Percentiles rank a stretch among this genome's conserved stretches.
Conservation (phyloP, 192 early-diverging fungal species). For the Gigaspora rosea region DNA sequence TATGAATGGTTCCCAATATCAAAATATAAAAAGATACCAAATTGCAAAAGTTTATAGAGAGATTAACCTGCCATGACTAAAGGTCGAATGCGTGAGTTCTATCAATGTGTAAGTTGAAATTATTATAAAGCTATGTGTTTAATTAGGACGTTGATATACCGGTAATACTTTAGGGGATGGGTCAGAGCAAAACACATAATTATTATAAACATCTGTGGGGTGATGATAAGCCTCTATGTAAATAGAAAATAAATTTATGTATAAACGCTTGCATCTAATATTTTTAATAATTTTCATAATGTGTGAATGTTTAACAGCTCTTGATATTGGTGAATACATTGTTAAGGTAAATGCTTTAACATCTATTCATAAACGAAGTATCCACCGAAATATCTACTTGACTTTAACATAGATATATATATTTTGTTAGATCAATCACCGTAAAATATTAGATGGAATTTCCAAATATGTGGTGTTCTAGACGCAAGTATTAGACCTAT, state of each 20-base stretch:
- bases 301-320: constrained; percentile 74
- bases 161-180: no score
- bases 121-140: no score
- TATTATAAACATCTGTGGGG: no score
- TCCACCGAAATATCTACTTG: background rate
- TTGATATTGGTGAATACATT: constrained; percentile 87
- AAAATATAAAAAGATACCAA: constrained; percentile 94
- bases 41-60: constrained; percentile 98
- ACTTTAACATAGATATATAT: background rate
- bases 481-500: constrained; percentile 85
- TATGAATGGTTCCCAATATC: constrained; percentile 80
- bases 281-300: constrained; percentile 45
- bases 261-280: background rate
- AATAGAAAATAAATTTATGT: background rate
- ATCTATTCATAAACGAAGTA: no score
- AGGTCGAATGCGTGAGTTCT: constrained; percentile 99
- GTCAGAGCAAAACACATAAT: no score
- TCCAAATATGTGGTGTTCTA: constrained; percentile 94
- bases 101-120: constrained; percentile 79
- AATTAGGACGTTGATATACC: no score
- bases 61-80: constrained; percentile 98
- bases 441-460: constrained; percentile 96
- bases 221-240: no score
- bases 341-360: constrained; percentile 64
- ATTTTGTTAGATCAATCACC: constrained; percentile 81